Evolutionary conservation across 164 flowering plant genomes (phyloP).

Genomic region (Umbilicus rupestris): DNA sequence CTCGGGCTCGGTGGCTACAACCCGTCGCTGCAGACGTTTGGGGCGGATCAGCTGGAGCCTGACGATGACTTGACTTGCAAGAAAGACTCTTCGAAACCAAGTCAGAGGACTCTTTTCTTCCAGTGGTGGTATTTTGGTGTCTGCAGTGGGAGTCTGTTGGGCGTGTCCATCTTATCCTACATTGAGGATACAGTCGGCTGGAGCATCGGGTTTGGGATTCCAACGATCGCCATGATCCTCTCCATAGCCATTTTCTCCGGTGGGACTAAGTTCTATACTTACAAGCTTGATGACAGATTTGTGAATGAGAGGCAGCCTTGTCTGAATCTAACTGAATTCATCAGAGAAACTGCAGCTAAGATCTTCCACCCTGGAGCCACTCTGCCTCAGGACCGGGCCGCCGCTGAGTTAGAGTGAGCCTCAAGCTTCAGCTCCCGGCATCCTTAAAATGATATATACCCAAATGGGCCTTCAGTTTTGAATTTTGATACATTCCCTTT

Average conservation of each 20-base stretch:
- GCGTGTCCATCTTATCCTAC: constrained; percentile 77
- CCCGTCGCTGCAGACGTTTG: constrained; percentile 92
- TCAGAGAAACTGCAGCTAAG: constrained; percentile 30
- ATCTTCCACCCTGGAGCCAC: constrained; percentile 17
- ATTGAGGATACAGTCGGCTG: constrained; percentile 85
- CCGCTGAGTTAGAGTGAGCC: constrained; percentile 62
- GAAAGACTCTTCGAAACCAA: constrained; percentile 18
- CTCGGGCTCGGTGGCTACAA: constrained; percentile 87
- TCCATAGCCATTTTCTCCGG: constrained; percentile 47
- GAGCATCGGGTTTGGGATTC: constrained; percentile 86
- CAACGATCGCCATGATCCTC: constrained; percentile 48
- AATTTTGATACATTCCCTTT: not conserved
- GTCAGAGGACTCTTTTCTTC: constrained; percentile 57
- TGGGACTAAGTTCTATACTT: constrained; percentile 38
- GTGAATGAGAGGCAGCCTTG: constrained; percentile 12
- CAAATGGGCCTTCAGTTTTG: not conserved
- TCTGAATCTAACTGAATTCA: constrained; percentile 14
- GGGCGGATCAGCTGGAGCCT: constrained; percentile 71
- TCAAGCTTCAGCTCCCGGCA: too few relatives aligned
- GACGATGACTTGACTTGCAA: constrained; percentile 38
- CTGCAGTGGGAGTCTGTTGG: constrained; percentile 77
- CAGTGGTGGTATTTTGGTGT: constrained; percentile 92
- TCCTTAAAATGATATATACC: not conserved
- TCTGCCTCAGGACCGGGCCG: constrained; percentile 15
- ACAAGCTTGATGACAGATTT: too few relatives aligned